Percentiles rank a stretch among this genome's conserved stretches.
phyloP scores from a whole-genome alignment of 345 rosid species.

The Microcos paniculata region DNA sequence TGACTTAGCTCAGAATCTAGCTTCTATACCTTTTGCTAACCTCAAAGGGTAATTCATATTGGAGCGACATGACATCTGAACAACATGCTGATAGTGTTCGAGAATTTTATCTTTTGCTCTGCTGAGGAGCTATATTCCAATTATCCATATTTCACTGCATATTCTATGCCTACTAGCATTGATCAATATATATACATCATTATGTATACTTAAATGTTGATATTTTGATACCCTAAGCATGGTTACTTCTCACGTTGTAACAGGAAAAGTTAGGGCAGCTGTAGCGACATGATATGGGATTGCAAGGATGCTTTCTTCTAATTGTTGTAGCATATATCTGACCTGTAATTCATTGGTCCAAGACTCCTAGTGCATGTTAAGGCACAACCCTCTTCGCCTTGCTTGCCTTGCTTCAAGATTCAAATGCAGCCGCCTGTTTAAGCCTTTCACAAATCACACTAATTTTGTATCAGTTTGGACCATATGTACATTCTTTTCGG shows the following conservation, averaged over 20 bases:
- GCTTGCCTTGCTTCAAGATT: not conserved
- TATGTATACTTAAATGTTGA: not conserved
- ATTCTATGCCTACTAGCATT: not conserved
- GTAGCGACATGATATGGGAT: conserved; percentile 30
- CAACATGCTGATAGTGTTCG: not conserved
- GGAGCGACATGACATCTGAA: not conserved
- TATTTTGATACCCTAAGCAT: not conserved
- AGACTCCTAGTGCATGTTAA: not conserved
- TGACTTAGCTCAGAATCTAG: too few species aligned
- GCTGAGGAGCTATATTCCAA: not conserved
- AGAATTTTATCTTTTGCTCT: not conserved
- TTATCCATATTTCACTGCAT: not conserved
- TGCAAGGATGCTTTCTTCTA: not conserved
- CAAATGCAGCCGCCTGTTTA: not conserved
- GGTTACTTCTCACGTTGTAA: conserved; percentile 27
- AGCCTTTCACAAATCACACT: not conserved
- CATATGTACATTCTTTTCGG: conserved; percentile 9
- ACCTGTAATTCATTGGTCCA: not conserved
- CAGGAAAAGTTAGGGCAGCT: conserved; percentile 85
- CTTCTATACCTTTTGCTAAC: not conserved
- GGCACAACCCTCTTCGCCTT: not conserved
- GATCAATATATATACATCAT: not conserved
- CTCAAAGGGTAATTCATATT: not conserved
- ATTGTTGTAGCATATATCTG: not conserved
- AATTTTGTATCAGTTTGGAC: conserved; percentile 5